A percentile compares a stretch with the other conserved stretches of the same genome.
Evolutionary conservation across 306 rosid genomes (phyloP).

Genomic region (Elaeagnus macrophylla): DNA sequence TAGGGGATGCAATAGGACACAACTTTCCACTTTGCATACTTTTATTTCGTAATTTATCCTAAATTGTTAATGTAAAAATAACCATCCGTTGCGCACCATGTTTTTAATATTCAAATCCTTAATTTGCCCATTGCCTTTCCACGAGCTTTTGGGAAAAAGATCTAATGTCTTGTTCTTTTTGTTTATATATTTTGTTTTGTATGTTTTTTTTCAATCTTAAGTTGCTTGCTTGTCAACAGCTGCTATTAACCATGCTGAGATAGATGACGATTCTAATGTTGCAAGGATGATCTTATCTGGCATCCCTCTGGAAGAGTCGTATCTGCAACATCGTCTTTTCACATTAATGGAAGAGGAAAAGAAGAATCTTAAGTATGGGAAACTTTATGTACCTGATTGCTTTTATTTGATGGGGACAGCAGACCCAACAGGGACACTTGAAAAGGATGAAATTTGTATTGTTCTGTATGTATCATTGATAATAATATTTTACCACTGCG

Average conservation of each 20-base stretch:
- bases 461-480: slow-evolving; percentile 46
- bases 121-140: too few relatives aligned
- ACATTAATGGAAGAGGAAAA: slow-evolving; percentile 31
- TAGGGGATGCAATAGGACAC: too few relatives aligned
- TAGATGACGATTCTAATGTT: slow-evolving; percentile 39
- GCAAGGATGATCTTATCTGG: slow-evolving; percentile 62
- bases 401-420: slow-evolving; percentile 79
- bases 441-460: slow-evolving; percentile 54
- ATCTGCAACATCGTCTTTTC: slow-evolving; percentile 38
- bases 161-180: neutral
- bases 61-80: too few relatives aligned
- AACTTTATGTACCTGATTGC: slow-evolving; percentile 33
- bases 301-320: slow-evolving; percentile 69
- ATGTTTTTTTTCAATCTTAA: neutral
- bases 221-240: slow-evolving; percentile 35
- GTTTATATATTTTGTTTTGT: neutral
- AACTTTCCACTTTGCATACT: neutral
- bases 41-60: too few relatives aligned
- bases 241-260: slow-evolving; percentile 33
- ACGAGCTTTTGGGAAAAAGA: neutral
- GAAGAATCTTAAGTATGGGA: slow-evolving; percentile 42
- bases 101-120: too few relatives aligned
- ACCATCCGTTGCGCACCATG: too few relatives aligned
- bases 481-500: neutral
- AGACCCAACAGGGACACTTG: slow-evolving; percentile 56